Evolutionary conservation across 352 stramenopile genomes (phyloP).

Genomic region (Globisporangium iwayamae): DNA sequence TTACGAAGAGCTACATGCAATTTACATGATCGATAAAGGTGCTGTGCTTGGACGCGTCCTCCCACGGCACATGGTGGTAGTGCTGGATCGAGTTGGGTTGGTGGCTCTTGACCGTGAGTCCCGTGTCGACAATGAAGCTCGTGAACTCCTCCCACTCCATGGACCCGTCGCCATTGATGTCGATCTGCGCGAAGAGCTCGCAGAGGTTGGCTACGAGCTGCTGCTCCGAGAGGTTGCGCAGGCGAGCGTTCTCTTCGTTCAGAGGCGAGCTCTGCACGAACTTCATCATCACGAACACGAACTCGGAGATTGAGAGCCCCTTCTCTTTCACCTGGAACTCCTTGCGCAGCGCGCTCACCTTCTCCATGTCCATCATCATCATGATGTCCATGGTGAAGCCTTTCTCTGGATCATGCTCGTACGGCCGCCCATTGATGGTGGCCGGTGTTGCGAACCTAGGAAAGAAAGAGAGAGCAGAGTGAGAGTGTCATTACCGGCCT

Average conservation of each 20-base stretch:
- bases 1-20: neutral
- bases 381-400: slow-evolving; percentile 91
- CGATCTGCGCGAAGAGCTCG: slow-evolving; percentile 89
- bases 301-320: slow-evolving; percentile 78
- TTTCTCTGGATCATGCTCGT: slow-evolving; percentile 76
- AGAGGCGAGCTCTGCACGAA: slow-evolving; percentile 58
- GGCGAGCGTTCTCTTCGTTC: slow-evolving; percentile 60
- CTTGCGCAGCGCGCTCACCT: slow-evolving; percentile 75
- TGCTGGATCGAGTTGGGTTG: slow-evolving; percentile 86
- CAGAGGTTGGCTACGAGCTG: slow-evolving; percentile 84
- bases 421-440: slow-evolving; percentile 25
- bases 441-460: slow-evolving; percentile 3
- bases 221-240: slow-evolving; percentile 59
- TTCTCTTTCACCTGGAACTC: slow-evolving; percentile 85
- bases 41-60: slow-evolving; percentile 85
- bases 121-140: slow-evolving; percentile 88
- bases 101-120: slow-evolving; percentile 75
- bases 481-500: neutral
- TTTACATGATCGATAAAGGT: slow-evolving; percentile 71
- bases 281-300: slow-evolving; percentile 86
- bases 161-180: slow-evolving; percentile 89
- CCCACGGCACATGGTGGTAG: slow-evolving; percentile 74
- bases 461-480: neutral
- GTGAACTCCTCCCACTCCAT: slow-evolving; percentile 93
- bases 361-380: slow-evolving; percentile 90